Evolutionary conservation across 805 yeast species (phyloP).

Genomic region (Wickerhamomyces bovis): DNA sequence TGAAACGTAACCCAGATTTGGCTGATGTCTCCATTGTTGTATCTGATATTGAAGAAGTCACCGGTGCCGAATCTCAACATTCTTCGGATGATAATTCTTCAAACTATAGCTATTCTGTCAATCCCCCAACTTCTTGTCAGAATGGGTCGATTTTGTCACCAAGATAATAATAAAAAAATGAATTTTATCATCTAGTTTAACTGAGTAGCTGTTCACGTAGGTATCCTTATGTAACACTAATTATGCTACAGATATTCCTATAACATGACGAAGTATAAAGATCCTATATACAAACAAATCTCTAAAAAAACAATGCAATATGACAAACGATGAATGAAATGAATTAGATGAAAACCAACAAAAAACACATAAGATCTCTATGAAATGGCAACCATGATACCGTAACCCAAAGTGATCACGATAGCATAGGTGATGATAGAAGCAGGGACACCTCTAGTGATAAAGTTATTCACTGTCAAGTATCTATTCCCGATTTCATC

Average conservation of each 20-base stretch:
- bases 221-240: no score
- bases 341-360: neutral
- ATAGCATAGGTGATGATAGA: slow-evolving; percentile 68
- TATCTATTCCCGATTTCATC: slow-evolving; percentile 90
- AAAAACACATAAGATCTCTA: neutral
- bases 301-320: neutral
- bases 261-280: no score
- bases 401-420: slow-evolving; percentile 75
- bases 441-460: slow-evolving; percentile 87
- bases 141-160: neutral
- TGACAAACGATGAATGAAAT: neutral
- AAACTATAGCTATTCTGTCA: slow-evolving; percentile 24
- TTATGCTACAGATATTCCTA: no score
- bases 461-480: slow-evolving; percentile 72
- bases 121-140: slow-evolving; percentile 16
- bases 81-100: slow-evolving; percentile 27
- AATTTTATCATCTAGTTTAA: no score
- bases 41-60: slow-evolving; percentile 19
- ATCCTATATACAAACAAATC: no score
- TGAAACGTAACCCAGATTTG: neutral
- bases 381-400: slow-evolving; percentile 47
- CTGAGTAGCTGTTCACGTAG: no score
- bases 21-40: slow-evolving; percentile 2
- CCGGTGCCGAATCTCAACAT: slow-evolving; percentile 25
- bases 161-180: neutral